A percentile compares a stretch with the other conserved stretches of the same genome.
phyloP scores from a whole-genome alignment of 1,284 basidiomycete species.

The Puccinia sorghi region DNA sequence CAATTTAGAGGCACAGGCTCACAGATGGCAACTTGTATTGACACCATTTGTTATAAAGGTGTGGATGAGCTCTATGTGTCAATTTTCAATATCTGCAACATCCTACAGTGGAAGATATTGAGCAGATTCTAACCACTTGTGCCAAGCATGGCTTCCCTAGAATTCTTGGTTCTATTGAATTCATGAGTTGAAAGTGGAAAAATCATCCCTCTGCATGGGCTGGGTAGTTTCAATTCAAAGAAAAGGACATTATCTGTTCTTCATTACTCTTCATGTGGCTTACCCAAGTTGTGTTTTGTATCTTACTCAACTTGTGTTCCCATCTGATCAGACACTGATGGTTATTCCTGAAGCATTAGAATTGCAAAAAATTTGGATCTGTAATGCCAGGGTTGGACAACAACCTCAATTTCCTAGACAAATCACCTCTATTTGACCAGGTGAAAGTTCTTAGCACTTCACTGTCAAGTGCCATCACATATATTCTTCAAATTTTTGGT shows the following conservation, averaged over 20 bases:
- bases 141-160: slow-evolving; percentile 11
- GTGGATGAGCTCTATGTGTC: not conserved
- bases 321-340: slow-evolving; percentile 6
- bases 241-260: not conserved
- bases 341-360: slow-evolving; percentile 24
- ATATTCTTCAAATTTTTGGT: no score
- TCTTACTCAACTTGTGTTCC: no score
- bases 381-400: slow-evolving; percentile 24
- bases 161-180: slow-evolving; percentile 5
- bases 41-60: not conserved
- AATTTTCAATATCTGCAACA: not conserved
- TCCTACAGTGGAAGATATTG: not conserved
- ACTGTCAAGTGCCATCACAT: no score
- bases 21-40: no score
- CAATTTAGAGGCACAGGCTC: no score
- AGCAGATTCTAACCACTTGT: not conserved
- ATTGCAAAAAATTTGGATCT: slow-evolving; percentile 25
- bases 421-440: slow-evolving; percentile 23
- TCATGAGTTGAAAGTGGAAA: slow-evolving; percentile 21
- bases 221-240: slow-evolving; percentile 18
- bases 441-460: no score
- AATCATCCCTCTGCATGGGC: slow-evolving; percentile 5
- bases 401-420: not conserved
- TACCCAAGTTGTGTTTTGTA: not conserved
- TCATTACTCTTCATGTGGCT: not conserved